These are phyloP conservation scores for Didymella keratinophila DNA, from an alignment of 2,329 filamentous ascomycete genomes.

Conservation along the genomic window DNA sequence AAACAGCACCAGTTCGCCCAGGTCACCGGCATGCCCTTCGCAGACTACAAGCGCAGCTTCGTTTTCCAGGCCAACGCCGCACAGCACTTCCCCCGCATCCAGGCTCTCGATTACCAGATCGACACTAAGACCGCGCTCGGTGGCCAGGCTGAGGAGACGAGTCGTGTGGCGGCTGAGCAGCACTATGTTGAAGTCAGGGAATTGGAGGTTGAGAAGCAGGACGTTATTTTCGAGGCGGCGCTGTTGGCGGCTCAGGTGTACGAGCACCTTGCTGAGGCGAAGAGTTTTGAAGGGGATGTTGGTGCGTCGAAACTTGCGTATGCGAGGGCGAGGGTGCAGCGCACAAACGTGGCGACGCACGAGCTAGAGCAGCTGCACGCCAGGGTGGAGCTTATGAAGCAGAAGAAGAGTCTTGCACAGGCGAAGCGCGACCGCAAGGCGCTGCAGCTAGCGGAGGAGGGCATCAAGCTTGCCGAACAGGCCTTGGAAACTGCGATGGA, in stretches of 20 bases:
- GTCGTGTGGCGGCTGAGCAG: slow-evolving; percentile 21
- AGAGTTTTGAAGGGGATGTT: slow-evolving; percentile 21
- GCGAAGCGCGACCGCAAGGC: slow-evolving; percentile 20
- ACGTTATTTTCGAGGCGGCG: slow-evolving; percentile 26
- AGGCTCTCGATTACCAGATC: slow-evolving; percentile 32
- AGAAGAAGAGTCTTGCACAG: slow-evolving; percentile 20
- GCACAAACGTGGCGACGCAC: slow-evolving; percentile 25
- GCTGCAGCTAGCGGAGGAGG: slow-evolving; percentile 21
- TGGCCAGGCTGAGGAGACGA: slow-evolving; percentile 21
- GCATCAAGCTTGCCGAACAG: slow-evolving; percentile 18
- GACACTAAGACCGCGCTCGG: slow-evolving; percentile 27
- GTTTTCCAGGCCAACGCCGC: slow-evolving; percentile 6
- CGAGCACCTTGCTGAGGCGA: slow-evolving; percentile 35
- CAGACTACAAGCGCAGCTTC: slow-evolving; percentile 21
- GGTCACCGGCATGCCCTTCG: slow-evolving; percentile 31
- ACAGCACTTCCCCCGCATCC: slow-evolving; percentile 25
- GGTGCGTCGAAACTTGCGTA: slow-evolving; percentile 21
- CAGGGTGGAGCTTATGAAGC: slow-evolving; percentile 25
- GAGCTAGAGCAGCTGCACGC: slow-evolving; percentile 25
- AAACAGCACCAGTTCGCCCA: slow-evolving; percentile 35
- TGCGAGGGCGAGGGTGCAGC: slow-evolving; percentile 25
- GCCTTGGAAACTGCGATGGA: slow-evolving; percentile 22
- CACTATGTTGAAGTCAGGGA: slow-evolving; percentile 26
- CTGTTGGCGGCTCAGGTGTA: slow-evolving; percentile 34
- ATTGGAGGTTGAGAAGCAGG: slow-evolving; percentile 29